A percentile compares a stretch with the other conserved stretches of the same genome.
These are phyloP conservation scores for Anacardium occidentale DNA, from an alignment of 345 rosid species.

Conservation along the genomic window DNA sequence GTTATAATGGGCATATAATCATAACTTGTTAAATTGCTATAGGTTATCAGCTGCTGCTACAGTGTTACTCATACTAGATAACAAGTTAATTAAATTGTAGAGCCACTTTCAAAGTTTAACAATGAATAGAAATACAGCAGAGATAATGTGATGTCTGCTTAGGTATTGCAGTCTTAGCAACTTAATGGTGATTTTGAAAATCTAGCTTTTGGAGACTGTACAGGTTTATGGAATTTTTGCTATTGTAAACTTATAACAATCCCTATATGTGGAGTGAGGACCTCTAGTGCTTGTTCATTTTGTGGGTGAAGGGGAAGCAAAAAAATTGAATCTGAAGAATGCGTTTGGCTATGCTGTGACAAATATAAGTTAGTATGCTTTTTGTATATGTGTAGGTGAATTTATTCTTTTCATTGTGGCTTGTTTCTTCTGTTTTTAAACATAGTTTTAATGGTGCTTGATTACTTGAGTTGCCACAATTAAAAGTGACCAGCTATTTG, in stretches of 20 bases:
- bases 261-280: neutral
- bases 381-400: neutral
- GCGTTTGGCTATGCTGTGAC: neutral
- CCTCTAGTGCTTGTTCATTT: neutral
- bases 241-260: neutral
- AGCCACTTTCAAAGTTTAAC: neutral
- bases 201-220: neutral
- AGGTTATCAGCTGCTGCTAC: neutral
- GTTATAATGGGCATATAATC: neutral
- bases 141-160: neutral
- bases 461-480: constrained; percentile 11
- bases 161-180: neutral
- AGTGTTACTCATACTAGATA: neutral
- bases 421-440: neutral
- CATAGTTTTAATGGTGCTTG: constrained; percentile 4
- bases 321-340: constrained; percentile 4
- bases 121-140: neutral
- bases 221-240: neutral
- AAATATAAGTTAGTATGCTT: neutral
- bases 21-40: neutral
- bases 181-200: neutral
- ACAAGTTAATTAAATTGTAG: neutral
- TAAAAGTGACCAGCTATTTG: neutral
- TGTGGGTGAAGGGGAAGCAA: neutral
- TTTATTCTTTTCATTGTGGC: neutral